Base-by-base conservation (phyloP, 768 basidiomycete species). In the Rhodosporidiobolus sp. region DNA sequence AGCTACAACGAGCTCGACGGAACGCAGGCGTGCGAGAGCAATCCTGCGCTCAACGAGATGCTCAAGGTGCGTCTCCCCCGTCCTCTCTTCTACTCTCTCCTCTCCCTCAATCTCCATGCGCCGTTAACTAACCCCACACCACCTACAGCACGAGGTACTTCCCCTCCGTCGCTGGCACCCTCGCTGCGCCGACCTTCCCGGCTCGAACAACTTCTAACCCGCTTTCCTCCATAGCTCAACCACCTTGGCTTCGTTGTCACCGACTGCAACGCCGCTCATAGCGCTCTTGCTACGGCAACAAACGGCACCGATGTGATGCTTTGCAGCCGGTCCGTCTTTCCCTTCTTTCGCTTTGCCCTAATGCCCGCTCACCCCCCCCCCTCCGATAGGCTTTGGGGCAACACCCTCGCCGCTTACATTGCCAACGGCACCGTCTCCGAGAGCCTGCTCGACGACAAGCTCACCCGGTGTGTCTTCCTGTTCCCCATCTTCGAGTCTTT, bases 31-130 rank as follows among this genome's bases (percentile, higher is more conserved):
- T 91, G 90, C 80, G 87, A 90, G 78, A 89, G 90, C 77, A 84
- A 87, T 80, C 86, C 86, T 72, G 83, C 86, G 59, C 77, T 90
- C 79, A 90, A 90, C 79, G 86, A 87, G 66, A 84, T 92, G n/a
- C 82, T 91, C 69, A 91, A 92, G 46, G 43, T 56, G 53, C 12
- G n/a, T 45, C 53, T 11, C 17, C 28, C 30, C 5, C 16, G 9
- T 54, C 63, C 17, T 62, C 45, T 12, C 63, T 22, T n/a, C 49
- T 14, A 22, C 54, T 52, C 24, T 12, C 63, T 14, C 53, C n/a
- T 53, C 20, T 28, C 52, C 52, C 56, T 5, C 35, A 17, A 38
- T 10, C 3, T 32, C 26, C 45, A 20, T n/a, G n/a, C n/a, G n/a
- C n/a, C n/a, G n/a, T n/a, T n/a, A n/a, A n/a, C n/a, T n/a, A n/a